phyloP scores from a whole-genome alignment of 345 rosid genomes.

The Dovyalis caffra region DNA sequence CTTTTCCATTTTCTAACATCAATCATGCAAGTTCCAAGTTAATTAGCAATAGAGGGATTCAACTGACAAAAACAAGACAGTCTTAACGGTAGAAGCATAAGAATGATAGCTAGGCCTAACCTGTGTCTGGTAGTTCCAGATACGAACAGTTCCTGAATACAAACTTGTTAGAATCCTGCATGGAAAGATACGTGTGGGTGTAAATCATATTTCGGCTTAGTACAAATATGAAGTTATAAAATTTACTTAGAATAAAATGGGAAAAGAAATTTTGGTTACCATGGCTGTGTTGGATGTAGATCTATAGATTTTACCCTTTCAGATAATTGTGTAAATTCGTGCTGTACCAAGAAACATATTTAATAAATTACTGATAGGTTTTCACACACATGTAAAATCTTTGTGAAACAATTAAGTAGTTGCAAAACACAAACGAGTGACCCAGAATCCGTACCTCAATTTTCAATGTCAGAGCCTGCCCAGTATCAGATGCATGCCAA shows the following conservation, averaged over 20 bases:
- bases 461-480: slow-evolving; percentile 10
- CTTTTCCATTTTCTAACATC: slow-evolving; percentile 20
- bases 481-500: not conserved
- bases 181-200: not conserved
- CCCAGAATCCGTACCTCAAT: not conserved
- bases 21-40: not conserved
- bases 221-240: not conserved
- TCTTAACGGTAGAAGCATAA: not conserved
- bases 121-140: slow-evolving; percentile 42
- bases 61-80: not conserved
- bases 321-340: slow-evolving; percentile 25
- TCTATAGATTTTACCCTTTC: slow-evolving; percentile 40
- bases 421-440: too few relatives aligned
- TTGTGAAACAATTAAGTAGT: too few relatives aligned
- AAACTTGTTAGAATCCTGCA: slow-evolving; percentile 34
- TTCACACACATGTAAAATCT: too few relatives aligned
- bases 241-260: too few relatives aligned
- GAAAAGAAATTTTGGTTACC: slow-evolving; percentile 18
- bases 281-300: slow-evolving; percentile 41
- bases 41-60: not conserved
- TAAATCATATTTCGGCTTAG: not conserved
- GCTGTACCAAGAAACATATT: not conserved
- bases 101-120: slow-evolving; percentile 9
- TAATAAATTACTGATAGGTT: not conserved
- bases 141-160: slow-evolving; percentile 35